Evolutionary conservation across 2,329 filamentous ascomycete species (phyloP).

Genomic region (Canariomyces notabilis): DNA sequence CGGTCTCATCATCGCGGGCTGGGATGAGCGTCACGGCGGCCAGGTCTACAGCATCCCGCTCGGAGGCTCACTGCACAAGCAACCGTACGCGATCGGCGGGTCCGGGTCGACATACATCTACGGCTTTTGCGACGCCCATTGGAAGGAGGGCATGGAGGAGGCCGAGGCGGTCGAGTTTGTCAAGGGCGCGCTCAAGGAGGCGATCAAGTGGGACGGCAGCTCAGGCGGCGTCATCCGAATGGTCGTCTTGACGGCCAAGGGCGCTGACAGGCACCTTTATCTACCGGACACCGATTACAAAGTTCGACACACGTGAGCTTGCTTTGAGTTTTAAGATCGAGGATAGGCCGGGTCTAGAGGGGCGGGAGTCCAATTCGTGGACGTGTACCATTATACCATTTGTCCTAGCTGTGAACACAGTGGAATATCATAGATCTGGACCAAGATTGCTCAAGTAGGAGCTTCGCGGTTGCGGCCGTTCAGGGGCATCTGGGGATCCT

Average conservation of each 20-base stretch:
- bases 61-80: conserved; percentile 95
- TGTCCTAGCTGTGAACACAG: not conserved
- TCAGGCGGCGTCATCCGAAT: conserved; percentile 97
- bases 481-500: too few species aligned
- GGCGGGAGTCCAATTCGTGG: not conserved
- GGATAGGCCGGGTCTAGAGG: not conserved
- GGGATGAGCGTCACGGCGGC: conserved; percentile 89
- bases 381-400: not conserved
- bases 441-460: too few species aligned
- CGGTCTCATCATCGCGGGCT: conserved; percentile 97
- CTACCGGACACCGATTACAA: conserved; percentile 87
- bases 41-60: conserved; percentile 97
- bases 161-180: conserved; percentile 87
- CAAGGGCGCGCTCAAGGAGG: conserved; percentile 83
- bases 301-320: conserved; percentile 56
- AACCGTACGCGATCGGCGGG: conserved; percentile 89
- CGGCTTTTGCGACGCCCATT: conserved; percentile 95
- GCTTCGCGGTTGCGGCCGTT: not conserved
- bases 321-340: not conserved
- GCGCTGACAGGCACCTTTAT: conserved; percentile 90
- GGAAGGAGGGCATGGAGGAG: conserved; percentile 92
- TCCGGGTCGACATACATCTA: conserved; percentile 99
- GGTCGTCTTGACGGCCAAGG: conserved; percentile 88
- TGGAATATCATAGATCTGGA: too few species aligned
- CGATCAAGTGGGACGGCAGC: conserved; percentile 99